Evolutionary conservation across 257 asterid genomes (phyloP).

Genomic region (Rhazya stricta): DNA sequence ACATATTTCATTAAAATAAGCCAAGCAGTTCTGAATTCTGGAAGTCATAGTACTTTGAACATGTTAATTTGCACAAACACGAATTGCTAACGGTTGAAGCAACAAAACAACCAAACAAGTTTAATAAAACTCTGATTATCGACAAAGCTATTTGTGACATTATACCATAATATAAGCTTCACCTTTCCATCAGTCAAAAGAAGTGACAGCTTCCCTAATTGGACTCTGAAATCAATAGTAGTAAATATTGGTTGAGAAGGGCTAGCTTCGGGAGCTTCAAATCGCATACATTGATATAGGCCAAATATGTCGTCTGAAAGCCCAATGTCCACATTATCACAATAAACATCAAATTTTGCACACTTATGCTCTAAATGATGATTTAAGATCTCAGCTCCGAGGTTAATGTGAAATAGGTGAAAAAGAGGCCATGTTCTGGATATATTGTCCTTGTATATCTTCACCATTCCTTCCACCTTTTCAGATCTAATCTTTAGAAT

Average conservation of each 20-base stretch:
- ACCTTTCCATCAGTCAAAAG: constrained; percentile 86
- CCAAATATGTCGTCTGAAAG: constrained; percentile 56
- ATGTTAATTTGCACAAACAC: background rate
- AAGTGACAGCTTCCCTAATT: constrained; percentile 59
- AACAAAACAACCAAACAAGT: background rate
- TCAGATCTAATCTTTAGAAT: constrained; percentile 45
- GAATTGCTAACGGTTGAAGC: background rate
- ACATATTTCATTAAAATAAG: background rate
- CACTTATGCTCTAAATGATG: constrained; percentile 31
- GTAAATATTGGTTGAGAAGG: constrained; percentile 40
- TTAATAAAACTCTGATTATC: background rate
- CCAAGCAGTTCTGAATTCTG: too few relatives aligned
- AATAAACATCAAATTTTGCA: constrained; percentile 44
- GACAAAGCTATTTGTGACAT: background rate
- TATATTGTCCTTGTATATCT: constrained; percentile 36
- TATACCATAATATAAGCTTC: constrained; percentile 1
- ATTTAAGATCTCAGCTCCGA: constrained; percentile 49
- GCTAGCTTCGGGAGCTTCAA: constrained; percentile 43
- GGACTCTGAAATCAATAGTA: constrained; percentile 47
- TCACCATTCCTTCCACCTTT: constrained; percentile 50
- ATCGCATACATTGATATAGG: constrained; percentile 51
- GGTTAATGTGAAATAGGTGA: constrained; percentile 56
- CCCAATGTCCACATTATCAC: constrained; percentile 61
- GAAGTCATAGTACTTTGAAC: background rate
- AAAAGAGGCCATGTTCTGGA: constrained; percentile 63